Percentiles rank a stretch among this genome's conserved stretches.
phyloP scores from a whole-genome alignment of 169 alveolate genomes.

The Plasmodium vivax region DNA sequence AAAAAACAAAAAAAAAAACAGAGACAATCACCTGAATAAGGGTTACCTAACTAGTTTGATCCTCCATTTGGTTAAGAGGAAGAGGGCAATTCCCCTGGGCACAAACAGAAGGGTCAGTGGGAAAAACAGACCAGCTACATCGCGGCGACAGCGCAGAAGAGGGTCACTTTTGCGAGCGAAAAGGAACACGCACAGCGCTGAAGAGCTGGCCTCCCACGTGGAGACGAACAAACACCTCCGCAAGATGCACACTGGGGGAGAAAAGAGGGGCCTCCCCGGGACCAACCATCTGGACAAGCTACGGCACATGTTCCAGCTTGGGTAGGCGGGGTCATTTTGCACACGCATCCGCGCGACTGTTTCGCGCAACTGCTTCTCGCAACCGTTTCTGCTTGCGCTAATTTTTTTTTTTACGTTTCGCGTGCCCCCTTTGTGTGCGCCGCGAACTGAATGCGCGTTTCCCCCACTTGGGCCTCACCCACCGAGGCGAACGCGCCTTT shows the following conservation, averaged over 20 bases:
- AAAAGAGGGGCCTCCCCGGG: background rate
- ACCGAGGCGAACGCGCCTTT: background rate
- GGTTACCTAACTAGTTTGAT: slow-evolving; percentile 54
- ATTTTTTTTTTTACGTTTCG: background rate
- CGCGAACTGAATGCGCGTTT: background rate
- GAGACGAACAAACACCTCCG: background rate
- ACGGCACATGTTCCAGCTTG: slow-evolving; percentile 29
- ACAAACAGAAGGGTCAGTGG: background rate
- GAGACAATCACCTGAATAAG: slow-evolving; percentile 31
- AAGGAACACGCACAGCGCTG: background rate
- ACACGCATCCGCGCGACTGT: background rate
- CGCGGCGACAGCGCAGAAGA: background rate
- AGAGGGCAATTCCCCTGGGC: background rate
- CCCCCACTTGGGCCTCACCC: background rate
- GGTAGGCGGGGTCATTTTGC: background rate
- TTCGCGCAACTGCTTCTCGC: background rate
- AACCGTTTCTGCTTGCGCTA: background rate
- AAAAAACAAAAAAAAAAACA: slow-evolving; percentile 55
- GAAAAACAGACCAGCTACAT: background rate
- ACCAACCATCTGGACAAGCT: slow-evolving; percentile 44
- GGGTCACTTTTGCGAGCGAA: background rate
- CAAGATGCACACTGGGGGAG: background rate
- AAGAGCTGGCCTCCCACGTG: background rate
- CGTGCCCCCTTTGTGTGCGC: background rate
- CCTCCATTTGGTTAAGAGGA: slow-evolving; percentile 38